Base-by-base conservation (phyloP, 164 flowering plant species). In the Tinospora cordifolia region DNA sequence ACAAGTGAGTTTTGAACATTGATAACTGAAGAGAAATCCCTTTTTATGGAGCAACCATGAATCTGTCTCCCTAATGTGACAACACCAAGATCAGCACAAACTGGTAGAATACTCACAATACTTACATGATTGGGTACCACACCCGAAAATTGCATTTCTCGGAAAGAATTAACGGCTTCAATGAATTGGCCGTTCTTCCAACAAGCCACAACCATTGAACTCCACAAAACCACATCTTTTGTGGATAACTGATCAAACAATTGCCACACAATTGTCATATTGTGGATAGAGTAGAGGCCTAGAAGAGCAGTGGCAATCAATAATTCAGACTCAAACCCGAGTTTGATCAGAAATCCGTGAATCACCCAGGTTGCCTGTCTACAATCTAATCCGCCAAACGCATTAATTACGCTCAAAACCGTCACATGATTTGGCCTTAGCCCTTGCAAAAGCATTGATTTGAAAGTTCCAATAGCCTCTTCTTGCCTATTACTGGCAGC, bases 211-310 rank as follows among this genome's bases (percentile, higher is more conserved):
- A 83, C 74, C 86, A 86, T 78, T 25, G 87, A 82, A 77, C 84
- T 88, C 86, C 88, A 88, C 25, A 83, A 51, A 62, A 86, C 84
- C 41, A 84, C 77, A 81, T 87, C 90, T 71, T 81, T 84, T 26
- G 12, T 36, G 27, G 79, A 69, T n/a, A 67, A 72, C 3, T 73
- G 65, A 76, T 79, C 57, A 80, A 86, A 85, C 62, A 83, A 46
- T 65, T 74, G 73, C 78, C 76, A 63, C 22, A 47, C 84, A 60
- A 27, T 65, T 5, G 41, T 25, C 69, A 78, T 80, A 67, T 78
- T 79, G 68, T 66, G 76, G 10, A 39, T 9, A 54, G 84, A 81
- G 71, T 85, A 88, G 39, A 79, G 69, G 12, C 86, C 76, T 24
- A 85, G 36, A 46, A 88, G 81, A 25, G 86, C 82, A 0, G 88